Conservation (phyloP, 225 moss, liverwort and hornwort genomes). For the Asterella californica region DNA sequence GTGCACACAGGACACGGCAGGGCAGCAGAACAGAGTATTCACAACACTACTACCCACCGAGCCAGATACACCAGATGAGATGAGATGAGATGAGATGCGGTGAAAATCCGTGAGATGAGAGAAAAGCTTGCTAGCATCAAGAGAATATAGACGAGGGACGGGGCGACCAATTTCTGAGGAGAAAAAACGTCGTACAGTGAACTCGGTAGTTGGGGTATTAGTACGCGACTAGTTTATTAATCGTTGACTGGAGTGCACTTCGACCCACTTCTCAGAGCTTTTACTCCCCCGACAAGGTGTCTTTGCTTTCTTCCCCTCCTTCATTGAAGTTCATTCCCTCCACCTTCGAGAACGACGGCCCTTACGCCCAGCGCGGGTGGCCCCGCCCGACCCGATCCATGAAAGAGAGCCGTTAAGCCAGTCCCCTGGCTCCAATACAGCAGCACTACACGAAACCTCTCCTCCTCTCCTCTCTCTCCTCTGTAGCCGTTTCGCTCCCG, state of each 20-base stretch:
- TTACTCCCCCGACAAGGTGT: neutral
- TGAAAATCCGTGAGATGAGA: neutral
- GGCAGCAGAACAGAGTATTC: neutral
- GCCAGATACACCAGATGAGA: too few species aligned
- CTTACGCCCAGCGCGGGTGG: neutral
- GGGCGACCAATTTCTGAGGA: neutral
- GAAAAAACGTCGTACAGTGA: neutral
- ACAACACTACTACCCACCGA: neutral
- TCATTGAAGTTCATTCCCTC: too few species aligned
- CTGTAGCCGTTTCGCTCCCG: neutral
- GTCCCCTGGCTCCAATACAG: too few species aligned
- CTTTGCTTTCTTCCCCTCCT: neutral
- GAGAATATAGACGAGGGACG: neutral
- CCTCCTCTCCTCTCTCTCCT: neutral
- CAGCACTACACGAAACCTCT: neutral
- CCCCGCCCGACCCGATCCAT: neutral
- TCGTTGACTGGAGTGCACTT: constrained; percentile 1
- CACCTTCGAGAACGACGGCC: too few species aligned
- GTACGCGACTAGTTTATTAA: neutral
- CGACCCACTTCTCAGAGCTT: neutral
- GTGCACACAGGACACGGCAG: neutral
- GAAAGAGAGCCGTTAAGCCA: constrained; percentile 9
- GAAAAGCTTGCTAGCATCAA: neutral
- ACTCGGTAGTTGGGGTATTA: neutral
- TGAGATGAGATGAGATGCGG: neutral